Evolutionary conservation across 2,329 filamentous ascomycete species (phyloP).

Genomic region (Cercospora sp.): DNA sequence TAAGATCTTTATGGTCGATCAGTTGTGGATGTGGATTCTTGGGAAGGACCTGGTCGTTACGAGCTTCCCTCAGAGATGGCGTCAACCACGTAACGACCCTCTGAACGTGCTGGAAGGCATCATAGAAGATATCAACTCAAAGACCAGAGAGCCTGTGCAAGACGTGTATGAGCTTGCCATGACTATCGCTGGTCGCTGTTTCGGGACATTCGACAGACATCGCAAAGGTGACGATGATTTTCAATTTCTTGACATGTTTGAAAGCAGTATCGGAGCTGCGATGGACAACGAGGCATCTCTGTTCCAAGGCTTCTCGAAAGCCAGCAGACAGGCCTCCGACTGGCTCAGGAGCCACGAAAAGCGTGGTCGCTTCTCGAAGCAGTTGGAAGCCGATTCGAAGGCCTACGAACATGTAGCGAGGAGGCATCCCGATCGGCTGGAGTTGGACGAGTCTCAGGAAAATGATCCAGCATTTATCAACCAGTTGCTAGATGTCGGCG

Average conservation of each 20-base stretch:
- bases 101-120: conserved; percentile 64
- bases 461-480: conserved; percentile 53
- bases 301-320: conserved; percentile 61
- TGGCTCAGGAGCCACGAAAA: conserved; percentile 28
- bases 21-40: conserved; percentile 67
- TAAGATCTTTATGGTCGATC: conserved; percentile 52
- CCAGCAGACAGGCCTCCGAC: conserved; percentile 56
- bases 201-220: conserved; percentile 56
- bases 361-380: conserved; percentile 20
- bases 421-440: conserved; percentile 44
- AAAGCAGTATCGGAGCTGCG: conserved; percentile 59
- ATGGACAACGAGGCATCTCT: conserved; percentile 49
- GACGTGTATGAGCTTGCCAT: conserved; percentile 65
- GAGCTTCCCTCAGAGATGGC: conserved; percentile 60
- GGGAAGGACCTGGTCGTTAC: conserved; percentile 61
- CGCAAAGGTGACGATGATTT: conserved; percentile 59
- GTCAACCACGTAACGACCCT: conserved; percentile 62
- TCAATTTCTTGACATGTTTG: conserved; percentile 69
- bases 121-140: conserved; percentile 66
- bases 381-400: conserved; percentile 24
- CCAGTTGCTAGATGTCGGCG: conserved; percentile 59
- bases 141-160: conserved; percentile 59
- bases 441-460: conserved; percentile 12
- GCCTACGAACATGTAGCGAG: conserved; percentile 38
- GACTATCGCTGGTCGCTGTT: conserved; percentile 53